Base-by-base conservation (phyloP, 83 land plant species). In the Picea abies region DNA sequence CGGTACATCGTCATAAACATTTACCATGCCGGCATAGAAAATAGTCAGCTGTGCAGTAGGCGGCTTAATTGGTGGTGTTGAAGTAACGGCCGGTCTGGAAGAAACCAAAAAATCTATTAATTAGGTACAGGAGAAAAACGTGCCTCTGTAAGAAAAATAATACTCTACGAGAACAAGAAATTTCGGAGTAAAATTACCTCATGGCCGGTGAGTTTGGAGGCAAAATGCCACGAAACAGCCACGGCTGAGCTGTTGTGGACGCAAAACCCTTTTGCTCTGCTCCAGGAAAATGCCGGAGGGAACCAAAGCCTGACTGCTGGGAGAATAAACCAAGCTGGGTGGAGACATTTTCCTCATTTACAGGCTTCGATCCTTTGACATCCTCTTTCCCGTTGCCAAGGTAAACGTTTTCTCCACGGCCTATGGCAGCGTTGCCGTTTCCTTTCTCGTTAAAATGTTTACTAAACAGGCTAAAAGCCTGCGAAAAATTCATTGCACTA, bases 21-120 rank as follows among this genome's bases (percentile, higher is more conserved):
- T 85, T 32, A 85, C 86, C 79, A 73, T 82, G 26, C 84, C 84
- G 8, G 63, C 78, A 85, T 85, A 85, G 17, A 85, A 85, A 83
- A 85, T 76, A 4, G 86, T 85, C 23, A 85, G 86, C 47, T 85
- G 86, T 17, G 80, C 80, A n/a, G 84, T 82, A n/a, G 26, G 80
- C 1, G 22, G 72, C 60, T 80, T 49, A 44, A 22, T 22, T 22
- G 60, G 11, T 8, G 73, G 20, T 5, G 73, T 29, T 5, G 44
- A 14, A 15, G 17, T 8, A 35, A 37, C 41, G 14, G 19, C 73
- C 73, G 73, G 14, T 4, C 72, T 68, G 32, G 6, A 1, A 68
- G 35, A 52, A 52, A 68, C 37, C 29, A 16, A 16, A 26, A 7
- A 68, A 14, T 29, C 15, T 68, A 10, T 52, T 0, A 1, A 52